Evolutionary conservation across 1,284 basidiomycete species (phyloP), one percentile per base, ranked within the genome.

Genomic region (Irpex rosettiformis): DNA sequence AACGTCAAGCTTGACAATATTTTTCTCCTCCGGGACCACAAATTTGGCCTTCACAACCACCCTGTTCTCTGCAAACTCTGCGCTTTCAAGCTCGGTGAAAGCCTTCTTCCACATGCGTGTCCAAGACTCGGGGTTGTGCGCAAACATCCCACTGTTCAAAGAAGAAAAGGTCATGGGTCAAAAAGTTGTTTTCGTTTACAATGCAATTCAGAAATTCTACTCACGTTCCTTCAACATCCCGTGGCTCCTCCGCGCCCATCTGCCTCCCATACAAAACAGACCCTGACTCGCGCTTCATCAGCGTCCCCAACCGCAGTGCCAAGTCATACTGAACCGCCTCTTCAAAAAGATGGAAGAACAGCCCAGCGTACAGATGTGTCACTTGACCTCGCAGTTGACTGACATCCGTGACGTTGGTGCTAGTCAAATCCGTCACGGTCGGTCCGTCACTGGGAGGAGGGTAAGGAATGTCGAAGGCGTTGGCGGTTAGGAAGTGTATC

Each of bases 331-430:
- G 73, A 22, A 70, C 72, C 28, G 65, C 53, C 61, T 72, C 69
- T 59, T 75, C 69, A 58, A 73, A 75, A 4, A 75, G 64, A 56
- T 75, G 73, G 61, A 75, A 75, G 24, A 75, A 58, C 4, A 72
- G 66, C 0, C 73, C 72, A 1, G 67, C 64, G 54, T 71, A 72
- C 37, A 72, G 58, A 55, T 72, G 70, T 49, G 66, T 67, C 21
- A 72, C 48, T 8, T 55, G 22, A 25, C 62, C 66, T 25, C 51
- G 48, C 18, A 70, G 61, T 48, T 68, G 66, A 33, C 30, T 16
- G 30, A 33, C 30, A 10, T 33, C 30, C 30, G 8, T 33, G 30
- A 33, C 30, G 30, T 33, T 33, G 30, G 30, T 16, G 30, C 16
- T 33, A 16, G 30, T 16, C 4, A 70, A 59, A 18, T 61, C 52